phyloP scores from a whole-genome alignment of 169 alveolate genomes.

The Sarcocystis neurona region DNA sequence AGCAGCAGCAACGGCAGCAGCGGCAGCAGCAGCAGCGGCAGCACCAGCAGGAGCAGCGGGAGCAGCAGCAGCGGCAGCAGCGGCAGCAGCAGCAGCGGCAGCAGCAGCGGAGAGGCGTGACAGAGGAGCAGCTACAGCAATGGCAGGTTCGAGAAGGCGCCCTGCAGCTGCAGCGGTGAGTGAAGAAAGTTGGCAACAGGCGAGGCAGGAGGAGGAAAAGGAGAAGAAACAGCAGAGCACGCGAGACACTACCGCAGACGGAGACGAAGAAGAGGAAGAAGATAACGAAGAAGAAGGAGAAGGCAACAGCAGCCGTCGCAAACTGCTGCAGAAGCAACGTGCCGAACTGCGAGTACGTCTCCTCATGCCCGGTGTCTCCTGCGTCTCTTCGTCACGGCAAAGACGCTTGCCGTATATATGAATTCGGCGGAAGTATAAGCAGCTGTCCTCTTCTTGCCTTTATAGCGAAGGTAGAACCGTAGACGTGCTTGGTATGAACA shows the following conservation, averaged over 20 bases:
- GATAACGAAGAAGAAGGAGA: background rate
- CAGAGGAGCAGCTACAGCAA: background rate
- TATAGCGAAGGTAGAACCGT: no score
- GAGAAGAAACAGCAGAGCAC: background rate
- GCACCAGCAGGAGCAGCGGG: background rate
- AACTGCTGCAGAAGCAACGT: constrained; percentile 8
- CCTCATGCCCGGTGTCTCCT: background rate
- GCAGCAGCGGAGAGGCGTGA: background rate
- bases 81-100: background rate
- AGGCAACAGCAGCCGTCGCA: constrained; percentile 9
- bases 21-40: background rate
- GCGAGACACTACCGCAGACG: no score
- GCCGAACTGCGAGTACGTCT: background rate
- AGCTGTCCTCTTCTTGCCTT: no score
- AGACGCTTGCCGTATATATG: no score
- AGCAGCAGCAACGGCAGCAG: background rate
- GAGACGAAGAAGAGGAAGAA: background rate
- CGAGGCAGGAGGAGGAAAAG: background rate
- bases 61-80: background rate
- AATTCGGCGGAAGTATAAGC: no score
- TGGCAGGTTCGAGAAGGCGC: no score
- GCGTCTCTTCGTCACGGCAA: no score
- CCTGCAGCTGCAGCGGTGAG: background rate
- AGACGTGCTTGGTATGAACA: no score
- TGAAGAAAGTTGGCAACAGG: no score